Percentiles rank a stretch among this genome's conserved stretches.
phyloP scores from a whole-genome alignment of 768 basidiomycete species.

The Phylloporus scabripes region DNA sequence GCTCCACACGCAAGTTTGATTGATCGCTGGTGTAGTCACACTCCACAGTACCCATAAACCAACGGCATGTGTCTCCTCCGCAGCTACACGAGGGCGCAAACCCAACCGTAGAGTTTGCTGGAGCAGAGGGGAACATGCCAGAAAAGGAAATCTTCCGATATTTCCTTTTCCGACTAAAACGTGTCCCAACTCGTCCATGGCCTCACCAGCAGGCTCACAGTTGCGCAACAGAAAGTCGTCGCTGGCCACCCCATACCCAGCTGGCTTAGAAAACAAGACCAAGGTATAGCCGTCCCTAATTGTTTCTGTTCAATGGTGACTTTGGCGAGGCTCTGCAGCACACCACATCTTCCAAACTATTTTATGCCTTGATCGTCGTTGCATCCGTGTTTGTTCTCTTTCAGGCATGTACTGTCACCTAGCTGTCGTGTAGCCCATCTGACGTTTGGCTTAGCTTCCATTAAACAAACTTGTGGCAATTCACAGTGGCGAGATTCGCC shows the following conservation, averaged over 20 bases:
- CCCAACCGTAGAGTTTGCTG: background rate
- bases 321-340: conserved; percentile 3
- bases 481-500: conserved; percentile 1
- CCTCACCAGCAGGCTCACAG: conserved; percentile 10
- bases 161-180: conserved; percentile 15
- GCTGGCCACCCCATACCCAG: background rate
- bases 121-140: background rate
- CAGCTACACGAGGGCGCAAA: background rate
- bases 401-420: conserved; percentile 15
- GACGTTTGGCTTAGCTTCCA: conserved; percentile 14
- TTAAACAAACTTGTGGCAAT: conserved; percentile 1
- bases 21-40: no score
- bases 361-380: conserved; percentile 10
- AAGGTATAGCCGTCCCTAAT: conserved; percentile 2
- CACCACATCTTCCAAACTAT: background rate
- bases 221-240: conserved; percentile 24
- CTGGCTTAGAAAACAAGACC: background rate
- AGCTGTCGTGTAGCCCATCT: background rate
- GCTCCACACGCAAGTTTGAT: no score
- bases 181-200: background rate
- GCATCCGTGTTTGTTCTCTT: conserved; percentile 11
- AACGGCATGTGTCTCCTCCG: background rate
- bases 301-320: background rate
- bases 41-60: background rate
- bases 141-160: background rate